Percentiles rank a stretch among this genome's conserved stretches.
These are phyloP conservation scores for Brassica incana DNA, from an alignment of 345 rosid genomes.

Conservation along the genomic window DNA sequence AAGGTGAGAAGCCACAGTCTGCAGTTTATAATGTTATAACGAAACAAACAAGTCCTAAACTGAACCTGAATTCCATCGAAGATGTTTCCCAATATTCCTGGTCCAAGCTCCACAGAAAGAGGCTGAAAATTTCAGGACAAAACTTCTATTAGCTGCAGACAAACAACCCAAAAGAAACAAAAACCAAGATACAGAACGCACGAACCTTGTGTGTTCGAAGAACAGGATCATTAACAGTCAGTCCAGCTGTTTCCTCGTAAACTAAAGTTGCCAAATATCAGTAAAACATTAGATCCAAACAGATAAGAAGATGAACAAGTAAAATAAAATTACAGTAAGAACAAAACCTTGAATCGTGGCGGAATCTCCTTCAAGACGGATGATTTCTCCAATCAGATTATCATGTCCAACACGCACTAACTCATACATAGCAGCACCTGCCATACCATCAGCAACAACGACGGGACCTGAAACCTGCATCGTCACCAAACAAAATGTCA, in stretches of 20 bases:
- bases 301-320: neutral
- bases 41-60: neutral
- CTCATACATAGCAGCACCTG: conserved; percentile 99
- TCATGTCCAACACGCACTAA: conserved; percentile 98
- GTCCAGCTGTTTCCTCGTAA: conserved; percentile 95
- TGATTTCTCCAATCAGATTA: conserved; percentile 93
- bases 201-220: conserved; percentile 85
- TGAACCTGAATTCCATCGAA: conserved; percentile 99
- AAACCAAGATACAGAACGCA: neutral
- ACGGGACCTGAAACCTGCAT: conserved; percentile 98
- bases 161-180: neutral
- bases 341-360: conserved; percentile 92
- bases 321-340: neutral
- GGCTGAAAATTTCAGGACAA: conserved; percentile 61
- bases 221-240: conserved; percentile 94
- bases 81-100: conserved; percentile 97
- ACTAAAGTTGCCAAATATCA: conserved; percentile 44
- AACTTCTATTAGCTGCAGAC: conserved; percentile 16
- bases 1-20: conserved; percentile 10
- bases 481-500: conserved; percentile 18
- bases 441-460: conserved; percentile 99
- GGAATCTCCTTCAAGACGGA: conserved; percentile 97
- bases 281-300: neutral
- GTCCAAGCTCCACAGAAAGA: conserved; percentile 95
- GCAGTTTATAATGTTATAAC: neutral